Base-by-base conservation (phyloP, 2,329 filamentous ascomycete species). In the Dothidotthia symphoricarpi region DNA sequence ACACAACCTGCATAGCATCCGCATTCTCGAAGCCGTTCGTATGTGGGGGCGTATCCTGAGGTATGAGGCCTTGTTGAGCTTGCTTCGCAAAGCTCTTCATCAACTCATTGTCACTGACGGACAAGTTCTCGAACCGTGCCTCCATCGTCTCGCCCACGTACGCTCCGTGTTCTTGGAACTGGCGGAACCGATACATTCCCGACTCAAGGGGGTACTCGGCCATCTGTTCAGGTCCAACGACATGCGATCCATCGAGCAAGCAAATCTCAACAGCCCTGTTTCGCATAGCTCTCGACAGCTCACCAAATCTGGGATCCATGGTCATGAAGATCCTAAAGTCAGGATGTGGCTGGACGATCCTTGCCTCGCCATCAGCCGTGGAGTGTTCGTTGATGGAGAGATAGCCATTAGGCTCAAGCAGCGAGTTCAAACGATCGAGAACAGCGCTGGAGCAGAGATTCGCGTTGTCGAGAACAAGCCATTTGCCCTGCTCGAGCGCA, bases 381-480 rank as follows among this genome's bases (percentile, higher is more conserved):
- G 87, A 88, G 63, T 97, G 90, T 64, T 98, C 93, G 56, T 96
- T 97, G 63, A 98, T 85, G 54, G 87, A 88, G 15, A 98, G 72
- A 46, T 82, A 83, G 1, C 93, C 93, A 57, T 90, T 84, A 0
- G 89, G 90, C 63, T 98, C 93, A 6, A 97, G 83, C 7, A 98
- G 72, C 0, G 93, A 97, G 64, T 98, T 98, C 34, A 98, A 73
- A 45, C 94, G 80, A 67, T 98, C 93, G 8, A 98, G 77, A 1
- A 98, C 93, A 6, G 91, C 95, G 16, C 91, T 85, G 57, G 86
- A 96, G 70, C 94, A 98, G 40, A 98, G 77, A 59, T 98, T 98
- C 43, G 94, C 93, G 66, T 98, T 96, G 67, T 98, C 93, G 15
- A 98, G 80, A 9, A 98, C 83, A 13, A 98, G 75, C 93, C 93